Base-by-base conservation (phyloP, 202 grass and related monocot genomes). In the Elaeis oleifera region DNA sequence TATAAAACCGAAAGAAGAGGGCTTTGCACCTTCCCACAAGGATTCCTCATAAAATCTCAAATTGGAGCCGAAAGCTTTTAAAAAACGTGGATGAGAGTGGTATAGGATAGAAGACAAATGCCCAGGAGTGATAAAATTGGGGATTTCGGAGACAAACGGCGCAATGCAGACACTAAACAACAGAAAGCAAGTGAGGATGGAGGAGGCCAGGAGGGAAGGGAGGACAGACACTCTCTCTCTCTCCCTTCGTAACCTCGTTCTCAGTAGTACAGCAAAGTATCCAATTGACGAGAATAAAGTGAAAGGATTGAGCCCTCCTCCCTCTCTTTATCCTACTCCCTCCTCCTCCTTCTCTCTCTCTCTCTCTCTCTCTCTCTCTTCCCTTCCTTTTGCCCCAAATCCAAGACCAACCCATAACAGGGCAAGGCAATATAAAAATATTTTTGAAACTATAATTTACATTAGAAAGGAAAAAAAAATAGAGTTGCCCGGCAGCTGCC, bases 201-300 rank as follows among this genome's bases (percentile, higher is more conserved):
- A 58, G 28, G 28, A 5, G 22, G 17, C 2, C 24, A 67, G 51
- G 28, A 5, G 22, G 17, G 5, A 50, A 67, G 24, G 51, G 6
- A 67, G 29, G 8, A 23, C 22, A 13, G 28, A 36, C 5, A 9
- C 53, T 1, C 67, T 6, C 15, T 14, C 56, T 28, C 56, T 44
- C 44, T 51, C 5, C 16, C 22, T 21, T n/a, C 68, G n/a, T 6
- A 52, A 71, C 56, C 55, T 60, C 56, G 68, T 51, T 16, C 44
- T 71, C 44, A 31, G 32, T 3, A 7, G 56, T 25, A 19, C 53
- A 49, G 56, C 68, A 60, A 60, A 29, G 56, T 44, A 48, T 71
- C 56, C 56, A 59, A 60, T 60, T 60, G 55, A 60, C 51, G 68
- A 51, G 56, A 59, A 60, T 59, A 60, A 60, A 71, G 68, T 49